phyloP scores from a whole-genome alignment of 2,329 filamentous ascomycete species.

The Juglanconis sp. region DNA sequence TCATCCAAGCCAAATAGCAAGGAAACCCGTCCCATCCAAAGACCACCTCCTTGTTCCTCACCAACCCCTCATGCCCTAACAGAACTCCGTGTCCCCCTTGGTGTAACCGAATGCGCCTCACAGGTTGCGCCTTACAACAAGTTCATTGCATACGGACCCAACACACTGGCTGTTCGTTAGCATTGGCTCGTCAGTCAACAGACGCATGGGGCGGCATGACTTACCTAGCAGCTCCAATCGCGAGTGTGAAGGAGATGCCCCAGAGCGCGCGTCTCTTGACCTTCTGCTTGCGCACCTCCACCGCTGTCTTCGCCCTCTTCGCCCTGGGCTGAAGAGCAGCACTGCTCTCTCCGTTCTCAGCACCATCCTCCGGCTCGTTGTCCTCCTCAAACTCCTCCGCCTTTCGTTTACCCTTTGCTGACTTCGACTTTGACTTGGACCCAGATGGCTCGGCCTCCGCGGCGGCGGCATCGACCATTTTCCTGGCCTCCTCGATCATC shows the following conservation, averaged over 20 bases:
- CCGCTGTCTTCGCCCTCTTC: conserved; percentile 81
- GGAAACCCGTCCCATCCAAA: conserved; percentile 7
- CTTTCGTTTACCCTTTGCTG: conserved; percentile 65
- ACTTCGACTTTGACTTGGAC: conserved; percentile 29
- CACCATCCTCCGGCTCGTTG: conserved; percentile 31
- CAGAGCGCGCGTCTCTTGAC: conserved; percentile 82
- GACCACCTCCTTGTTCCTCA: conserved; percentile 10
- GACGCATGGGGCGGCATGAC: conserved; percentile 36
- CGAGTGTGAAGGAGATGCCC: conserved; percentile 81
- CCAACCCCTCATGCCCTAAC: not conserved
- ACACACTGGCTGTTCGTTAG: conserved; percentile 32
- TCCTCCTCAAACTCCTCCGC: conserved; percentile 68
- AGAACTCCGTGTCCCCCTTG: not conserved
- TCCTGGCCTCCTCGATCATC: conserved; percentile 82
- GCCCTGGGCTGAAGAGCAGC: conserved; percentile 44
- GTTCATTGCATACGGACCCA: conserved; percentile 51
- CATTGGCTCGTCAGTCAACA: not conserved
- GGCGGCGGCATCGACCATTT: conserved; percentile 67
- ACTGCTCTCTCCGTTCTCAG: conserved; percentile 37
- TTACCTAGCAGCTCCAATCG: conserved; percentile 91
- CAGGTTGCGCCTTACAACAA: conserved; percentile 37
- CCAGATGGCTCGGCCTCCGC: conserved; percentile 26
- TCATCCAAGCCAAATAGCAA: conserved; percentile 15
- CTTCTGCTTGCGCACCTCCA: conserved; percentile 78
- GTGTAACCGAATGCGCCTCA: not conserved